These are phyloP conservation scores for Jamesozyma jinghongensis DNA, from an alignment of 805 yeast genomes.

Conservation along the genomic window DNA sequence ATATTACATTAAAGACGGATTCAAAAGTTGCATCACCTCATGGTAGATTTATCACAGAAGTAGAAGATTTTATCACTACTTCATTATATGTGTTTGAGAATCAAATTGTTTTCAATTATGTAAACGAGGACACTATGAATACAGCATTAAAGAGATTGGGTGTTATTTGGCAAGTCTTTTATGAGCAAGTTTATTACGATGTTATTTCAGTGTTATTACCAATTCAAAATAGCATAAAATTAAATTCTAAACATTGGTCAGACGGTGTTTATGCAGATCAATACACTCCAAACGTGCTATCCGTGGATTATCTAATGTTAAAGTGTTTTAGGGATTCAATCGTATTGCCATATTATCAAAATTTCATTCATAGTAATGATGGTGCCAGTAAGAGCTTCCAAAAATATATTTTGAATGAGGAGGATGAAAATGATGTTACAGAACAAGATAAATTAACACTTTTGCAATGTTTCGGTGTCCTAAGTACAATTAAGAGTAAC, in stretches of 20 bases:
- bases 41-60: constrained; percentile 19
- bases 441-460: constrained; percentile 36
- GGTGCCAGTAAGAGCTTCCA: constrained; percentile 29
- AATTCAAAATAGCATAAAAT: constrained; percentile 28
- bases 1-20: constrained; percentile 21
- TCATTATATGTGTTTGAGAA: constrained; percentile 34
- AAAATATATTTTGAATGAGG: constrained; percentile 28
- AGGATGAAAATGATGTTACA: constrained; percentile 35
- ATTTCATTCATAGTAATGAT: constrained; percentile 28
- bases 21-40: constrained; percentile 21
- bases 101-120: constrained; percentile 29
- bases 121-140: constrained; percentile 29
- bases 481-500: constrained; percentile 43
- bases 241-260: constrained; percentile 25
- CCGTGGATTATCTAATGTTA: constrained; percentile 35
- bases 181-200: constrained; percentile 45
- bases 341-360: constrained; percentile 44
- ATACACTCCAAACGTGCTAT: constrained; percentile 9
- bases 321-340: constrained; percentile 44
- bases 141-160: constrained; percentile 31
- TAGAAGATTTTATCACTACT: constrained; percentile 27
- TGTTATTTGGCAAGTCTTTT: constrained; percentile 49
- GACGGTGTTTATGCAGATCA: constrained; percentile 11
- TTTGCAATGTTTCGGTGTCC: constrained; percentile 53
- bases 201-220: constrained; percentile 56